Base-by-base conservation (phyloP, 2,329 filamentous ascomycete species). In the Purpureocillium takamizusanense region DNA sequence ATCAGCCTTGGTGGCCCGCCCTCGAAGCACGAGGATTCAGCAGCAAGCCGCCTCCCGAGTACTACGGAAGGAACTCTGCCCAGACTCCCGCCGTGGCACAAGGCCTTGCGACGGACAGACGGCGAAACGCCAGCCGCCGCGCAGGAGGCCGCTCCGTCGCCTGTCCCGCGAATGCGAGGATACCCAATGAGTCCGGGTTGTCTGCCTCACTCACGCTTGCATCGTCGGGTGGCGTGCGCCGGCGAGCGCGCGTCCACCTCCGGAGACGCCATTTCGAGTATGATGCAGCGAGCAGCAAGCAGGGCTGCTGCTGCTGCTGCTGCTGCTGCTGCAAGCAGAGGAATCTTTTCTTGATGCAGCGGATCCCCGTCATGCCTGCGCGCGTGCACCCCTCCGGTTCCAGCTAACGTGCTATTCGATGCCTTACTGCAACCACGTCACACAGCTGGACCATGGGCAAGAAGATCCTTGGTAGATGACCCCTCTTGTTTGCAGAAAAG, bases 361-460 rank as follows among this genome's bases (percentile, higher is more conserved):
- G 13, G 15, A 13, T n/a, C 17, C n/a, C 30, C 28, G 29, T 23
- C 15, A n/a, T 34, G 15, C 30, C 15, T 37, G 38, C 10, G 5
- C 21, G n/a, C 10, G 21, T 25, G 21, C 40, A 36, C 45, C 43
- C 45, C 42, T 42, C 38, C 31, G 39, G 42, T 44, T 48, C 46
- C 42, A 44, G 41, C 42, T 39, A 36, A 39, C 36, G 40, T 37
- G 29, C 32, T 30, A 39, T 45, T 41, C 36, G 16, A 33, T 43
- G 41, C 43, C 41, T 41, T 43, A 39, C 17, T 36, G 27, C 33
- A 33, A 37, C 35, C 36, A 25, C 23, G 40, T 41, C 37, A 36
- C 42, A 31, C 21, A 23, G 35, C 35, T 14, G 7, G 12, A 15
- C 11, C 12, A 15, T 4, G n/a, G 35, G 12, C 28, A n/a, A 15